Evolutionary conservation across 768 basidiomycete genomes (phyloP).

Genomic region (Sarcodon sp.): DNA sequence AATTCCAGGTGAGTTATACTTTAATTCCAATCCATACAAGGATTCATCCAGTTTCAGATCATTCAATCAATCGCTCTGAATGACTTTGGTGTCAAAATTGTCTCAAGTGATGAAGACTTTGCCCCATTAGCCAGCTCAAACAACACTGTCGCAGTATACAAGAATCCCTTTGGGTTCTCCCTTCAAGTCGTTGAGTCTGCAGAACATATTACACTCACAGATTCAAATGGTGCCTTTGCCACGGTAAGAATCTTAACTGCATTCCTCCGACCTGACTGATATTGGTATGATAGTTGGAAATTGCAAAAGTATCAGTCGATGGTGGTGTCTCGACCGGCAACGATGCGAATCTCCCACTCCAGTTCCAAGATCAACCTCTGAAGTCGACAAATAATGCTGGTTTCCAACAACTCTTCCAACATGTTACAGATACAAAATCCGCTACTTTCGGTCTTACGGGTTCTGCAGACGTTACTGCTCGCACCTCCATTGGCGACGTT

Average conservation of each 20-base stretch:
- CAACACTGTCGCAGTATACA: constrained; percentile 41
- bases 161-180: constrained; percentile 69
- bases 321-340: constrained; percentile 66
- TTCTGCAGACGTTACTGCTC: constrained; percentile 41
- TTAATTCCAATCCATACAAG: not conserved
- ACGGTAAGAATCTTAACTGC: constrained; percentile 22
- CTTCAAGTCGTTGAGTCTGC: constrained; percentile 47
- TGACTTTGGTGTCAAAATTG: constrained; percentile 42
- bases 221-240: constrained; percentile 36
- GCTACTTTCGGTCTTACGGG: constrained; percentile 41
- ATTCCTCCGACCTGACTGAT: not conserved
- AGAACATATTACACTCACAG: constrained; percentile 38
- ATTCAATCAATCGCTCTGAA: constrained; percentile 50
- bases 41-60: constrained; percentile 20
- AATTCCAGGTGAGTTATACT: constrained; percentile 25
- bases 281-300: constrained; percentile 25
- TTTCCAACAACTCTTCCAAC: constrained; percentile 45
- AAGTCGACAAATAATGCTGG: constrained; percentile 39
- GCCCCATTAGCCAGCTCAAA: constrained; percentile 47
- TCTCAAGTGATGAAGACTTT: constrained; percentile 38
- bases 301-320: constrained; percentile 33
- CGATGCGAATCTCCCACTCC: constrained; percentile 41
- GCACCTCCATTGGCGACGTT: constrained; percentile 52
- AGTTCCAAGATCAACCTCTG: constrained; percentile 43
- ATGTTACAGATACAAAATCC: constrained; percentile 34